Base-by-base conservation (phyloP, 2,329 filamentous ascomycete genomes). In the Alternaria viburni region DNA sequence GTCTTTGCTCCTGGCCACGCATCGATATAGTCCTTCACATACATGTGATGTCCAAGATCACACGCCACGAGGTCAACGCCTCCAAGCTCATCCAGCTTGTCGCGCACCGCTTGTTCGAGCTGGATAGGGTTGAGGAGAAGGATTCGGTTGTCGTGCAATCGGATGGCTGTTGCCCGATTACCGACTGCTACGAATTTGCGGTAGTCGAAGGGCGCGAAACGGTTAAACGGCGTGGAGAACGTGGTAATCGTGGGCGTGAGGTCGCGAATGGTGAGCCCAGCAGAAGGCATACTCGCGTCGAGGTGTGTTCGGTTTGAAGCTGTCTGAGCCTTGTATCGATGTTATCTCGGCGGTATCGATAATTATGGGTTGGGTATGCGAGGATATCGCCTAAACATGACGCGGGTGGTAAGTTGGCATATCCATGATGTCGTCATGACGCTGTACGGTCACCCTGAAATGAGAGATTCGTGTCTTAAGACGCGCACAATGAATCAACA, bases 141-240 rank as follows among this genome's bases (percentile, higher is more conserved):
- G 7, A 66, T 59, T 3, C 49, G 59, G 11, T 47, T 36, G 23
- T 61, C 61, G 6, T 61, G 45, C 1, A 70, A 52, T 12, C 45
- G 62, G n/a, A 70, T 61, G 6, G 66, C 64, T 4, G 66, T 69
- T 9, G 62, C 61, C 3, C 68, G 68, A 30, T 70, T 70, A 41
- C 66, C 68, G 2, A 70, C 68, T 2, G 68, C 68, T 11, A 69
- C 62, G 8, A 70, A 70, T 2, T 66, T 63, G 43, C 68, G 62
- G 13, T 62, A 63, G 26, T 62, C 66, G 15, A 70, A 59, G 0
- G 62, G 68, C 15, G 66, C 65, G 32, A 71, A 68, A 52, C 69
- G 65, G 21, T 67, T 69, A 60, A 68, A 69, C 6, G 62, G 69
- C 11, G 62, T 54, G 23, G 52, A 60, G 61, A 71, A 71, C 8